Evolutionary conservation across 768 basidiomycete species (phyloP), one percentile per base, ranked within the genome.

Genomic region (Pisolithus orientalis): DNA sequence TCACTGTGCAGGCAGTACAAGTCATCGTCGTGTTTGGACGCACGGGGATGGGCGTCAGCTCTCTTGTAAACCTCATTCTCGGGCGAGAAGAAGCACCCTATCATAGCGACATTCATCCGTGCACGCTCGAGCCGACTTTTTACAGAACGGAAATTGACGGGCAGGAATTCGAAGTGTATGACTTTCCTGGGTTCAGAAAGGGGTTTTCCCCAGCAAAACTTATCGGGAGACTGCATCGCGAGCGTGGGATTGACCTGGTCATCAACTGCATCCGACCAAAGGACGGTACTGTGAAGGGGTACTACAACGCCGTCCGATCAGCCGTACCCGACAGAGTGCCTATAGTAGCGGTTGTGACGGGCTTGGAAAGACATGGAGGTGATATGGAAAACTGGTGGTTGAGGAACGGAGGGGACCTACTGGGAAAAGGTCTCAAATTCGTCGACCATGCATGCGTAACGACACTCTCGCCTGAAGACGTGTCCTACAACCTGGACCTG

Each of bases 391-490:
- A 52, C 31, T 70, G 56, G 73, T 74, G 73, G 73, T 50, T 61
- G 29, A 59, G 55, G 54, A 77, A 77, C 34, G 62, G 70, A 10
- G 57, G 58, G n/a, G 57, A 55, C 25, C 73, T 77, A 48, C 54
- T 57, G 29, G 47, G 52, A 6, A 57, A 69, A 37, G 64, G 65
- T 14, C 68, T 77, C 56, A 54, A 60, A 9, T 74, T 74, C 25
- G 58, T 57, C 31, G 74, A 70, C 9, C 67, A 73, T 11, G 71
- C 67, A 3, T 73, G 71, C 50, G 58, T 71, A 48, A 70, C 69
- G 3, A 62, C 67, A 7, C 57, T 55, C 28, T 47, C 46, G 4
- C 31, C 31, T 21, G 46, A 47, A 37, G 46, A 47, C 8, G 46
- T 47, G 32, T 47, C 46, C 34, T 47, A 47, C 16, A 47, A 47